Percentiles rank a stretch among this genome's conserved stretches.
Conservation (phyloP, 192 early-diverging fungal species). For the Entomortierella chlamydospora region DNA sequence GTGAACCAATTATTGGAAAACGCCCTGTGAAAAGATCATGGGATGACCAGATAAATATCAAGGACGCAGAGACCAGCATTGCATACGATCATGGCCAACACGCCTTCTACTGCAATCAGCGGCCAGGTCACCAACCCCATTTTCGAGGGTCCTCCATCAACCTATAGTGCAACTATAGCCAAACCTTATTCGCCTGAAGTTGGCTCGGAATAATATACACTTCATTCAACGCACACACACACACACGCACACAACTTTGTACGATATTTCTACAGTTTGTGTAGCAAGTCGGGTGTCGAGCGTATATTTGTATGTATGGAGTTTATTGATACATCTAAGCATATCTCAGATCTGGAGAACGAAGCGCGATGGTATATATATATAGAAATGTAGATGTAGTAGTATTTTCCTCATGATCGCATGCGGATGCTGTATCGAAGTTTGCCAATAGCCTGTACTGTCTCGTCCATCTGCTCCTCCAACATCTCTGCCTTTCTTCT, state of each 20-base stretch:
- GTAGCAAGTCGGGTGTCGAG: no score
- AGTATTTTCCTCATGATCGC: slow-evolving; percentile 19
- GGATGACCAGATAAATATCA: neutral
- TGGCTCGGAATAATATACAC: no score
- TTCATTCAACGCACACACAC: no score
- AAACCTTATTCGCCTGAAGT: neutral
- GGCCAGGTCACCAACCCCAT: neutral
- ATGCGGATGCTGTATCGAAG: slow-evolving; percentile 59
- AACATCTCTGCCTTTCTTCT: slow-evolving; percentile 60
- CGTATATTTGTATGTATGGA: no score
- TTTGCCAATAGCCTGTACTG: slow-evolving; percentile 63
- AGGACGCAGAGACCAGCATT: slow-evolving; percentile 27
- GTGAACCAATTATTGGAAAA: neutral
- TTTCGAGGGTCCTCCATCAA: slow-evolving; percentile 4
- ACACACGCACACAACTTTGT: no score
- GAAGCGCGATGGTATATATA: neutral
- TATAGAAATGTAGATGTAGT: neutral
- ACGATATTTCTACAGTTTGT: no score
- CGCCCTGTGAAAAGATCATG: neutral
- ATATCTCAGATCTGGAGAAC: neutral
- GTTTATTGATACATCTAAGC: no score
- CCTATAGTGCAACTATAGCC: slow-evolving; percentile 18
- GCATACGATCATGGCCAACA: slow-evolving; percentile 24
- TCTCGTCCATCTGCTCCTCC: slow-evolving; percentile 61
- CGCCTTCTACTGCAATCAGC: slow-evolving; percentile 7